A percentile compares a stretch with the other conserved stretches of the same genome.
phyloP scores from a whole-genome alignment of 2,329 filamentous ascomycete species.

The Scedosporium dehoogii region DNA sequence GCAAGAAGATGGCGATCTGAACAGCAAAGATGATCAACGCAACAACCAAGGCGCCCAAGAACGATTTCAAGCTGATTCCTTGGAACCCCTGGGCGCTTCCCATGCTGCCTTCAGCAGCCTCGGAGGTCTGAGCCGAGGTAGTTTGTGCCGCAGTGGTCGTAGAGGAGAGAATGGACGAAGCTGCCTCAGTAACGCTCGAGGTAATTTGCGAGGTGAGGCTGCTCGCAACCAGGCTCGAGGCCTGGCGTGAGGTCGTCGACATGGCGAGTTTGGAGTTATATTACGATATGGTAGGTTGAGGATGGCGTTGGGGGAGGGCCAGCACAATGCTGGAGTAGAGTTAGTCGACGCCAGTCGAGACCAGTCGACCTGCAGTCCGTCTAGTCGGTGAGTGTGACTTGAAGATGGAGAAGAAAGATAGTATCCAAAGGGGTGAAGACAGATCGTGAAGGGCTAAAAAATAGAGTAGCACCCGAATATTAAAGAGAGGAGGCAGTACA shows the following conservation, averaged over 20 bases:
- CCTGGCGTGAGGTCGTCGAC: background rate
- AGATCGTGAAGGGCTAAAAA: background rate
- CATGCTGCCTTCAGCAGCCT: constrained; percentile 1
- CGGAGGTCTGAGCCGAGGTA: background rate
- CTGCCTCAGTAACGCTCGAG: background rate
- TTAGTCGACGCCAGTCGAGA: background rate
- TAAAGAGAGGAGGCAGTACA: background rate
- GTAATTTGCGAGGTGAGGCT: background rate
- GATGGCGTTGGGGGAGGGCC: background rate
- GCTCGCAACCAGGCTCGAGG: background rate
- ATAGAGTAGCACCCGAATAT: background rate
- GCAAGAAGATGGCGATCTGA: constrained; percentile 59
- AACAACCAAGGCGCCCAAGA: constrained; percentile 54
- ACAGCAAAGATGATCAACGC: constrained; percentile 54
- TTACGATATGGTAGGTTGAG: background rate
- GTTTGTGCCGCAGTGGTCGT: constrained; percentile 7
- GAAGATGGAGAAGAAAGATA: background rate
- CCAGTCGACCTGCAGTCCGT: background rate
- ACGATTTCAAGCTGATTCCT: constrained; percentile 41
- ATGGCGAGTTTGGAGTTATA: background rate
- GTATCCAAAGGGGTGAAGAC: background rate
- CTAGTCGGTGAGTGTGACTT: too few species aligned
- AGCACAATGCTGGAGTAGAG: background rate
- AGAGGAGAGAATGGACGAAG: constrained; percentile 6
- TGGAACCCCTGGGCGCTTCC: constrained; percentile 17